These are phyloP conservation scores for Microsporum ferrugineum DNA, from an alignment of 2,329 filamentous ascomycete species.

Conservation along the genomic window DNA sequence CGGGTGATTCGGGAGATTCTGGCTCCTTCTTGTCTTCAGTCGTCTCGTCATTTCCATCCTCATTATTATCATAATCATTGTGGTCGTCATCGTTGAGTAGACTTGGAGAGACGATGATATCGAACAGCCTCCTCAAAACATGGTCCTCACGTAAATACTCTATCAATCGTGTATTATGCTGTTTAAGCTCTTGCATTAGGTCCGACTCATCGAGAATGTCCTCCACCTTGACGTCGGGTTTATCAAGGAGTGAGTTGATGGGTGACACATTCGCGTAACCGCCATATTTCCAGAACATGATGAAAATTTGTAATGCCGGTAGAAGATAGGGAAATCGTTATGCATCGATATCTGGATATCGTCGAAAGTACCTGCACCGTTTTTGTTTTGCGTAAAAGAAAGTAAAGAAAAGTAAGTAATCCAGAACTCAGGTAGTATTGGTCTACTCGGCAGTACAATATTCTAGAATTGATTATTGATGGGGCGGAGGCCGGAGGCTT, in stretches of 20 bases:
- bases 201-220: conserved; percentile 94
- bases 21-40: conserved; percentile 20
- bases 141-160: conserved; percentile 85
- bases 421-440: background rate
- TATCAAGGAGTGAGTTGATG: conserved; percentile 93
- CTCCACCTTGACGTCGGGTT: conserved; percentile 85
- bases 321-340: conserved; percentile 3
- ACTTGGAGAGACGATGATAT: conserved; percentile 76
- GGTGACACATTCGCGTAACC: conserved; percentile 95
- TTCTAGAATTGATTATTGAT: conserved; percentile 1
- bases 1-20: conserved; percentile 33
- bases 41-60: conserved; percentile 23
- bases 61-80: conserved; percentile 27
- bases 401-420: background rate
- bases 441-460: background rate
- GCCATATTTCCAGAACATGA: conserved; percentile 99
- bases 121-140: conserved; percentile 71
- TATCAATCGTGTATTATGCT: conserved; percentile 94
- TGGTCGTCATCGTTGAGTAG: conserved; percentile 42
- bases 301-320: conserved; percentile 31
- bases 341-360: background rate
- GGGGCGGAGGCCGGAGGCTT: background rate
- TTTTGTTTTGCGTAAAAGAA: background rate
- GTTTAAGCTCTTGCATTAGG: conserved; percentile 92
- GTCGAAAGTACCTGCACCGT: background rate